Evolutionary conservation across 2,329 filamentous ascomycete species (phyloP).

Genomic region (Pseudogymnoascus sp.): DNA sequence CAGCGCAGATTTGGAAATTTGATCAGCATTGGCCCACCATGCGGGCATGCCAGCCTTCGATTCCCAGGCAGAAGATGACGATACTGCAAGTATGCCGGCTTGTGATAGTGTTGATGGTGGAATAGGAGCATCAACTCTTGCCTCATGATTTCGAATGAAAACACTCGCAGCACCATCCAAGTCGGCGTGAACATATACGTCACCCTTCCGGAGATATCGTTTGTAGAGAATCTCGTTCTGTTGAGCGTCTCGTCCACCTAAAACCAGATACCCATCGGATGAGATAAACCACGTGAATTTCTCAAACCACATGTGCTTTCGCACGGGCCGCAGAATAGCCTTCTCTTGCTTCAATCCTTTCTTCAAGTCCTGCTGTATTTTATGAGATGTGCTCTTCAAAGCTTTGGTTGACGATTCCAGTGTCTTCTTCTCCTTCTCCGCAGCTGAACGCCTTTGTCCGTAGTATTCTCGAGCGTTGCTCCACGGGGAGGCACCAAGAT

Average conservation of each 20-base stretch:
- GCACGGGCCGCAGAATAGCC: conserved; percentile 71
- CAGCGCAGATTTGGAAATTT: conserved; percentile 78
- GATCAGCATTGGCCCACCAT: conserved; percentile 88
- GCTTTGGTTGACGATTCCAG: conserved; percentile 72
- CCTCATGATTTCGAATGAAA: conserved; percentile 80
- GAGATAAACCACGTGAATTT: conserved; percentile 96
- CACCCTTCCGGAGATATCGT: conserved; percentile 76
- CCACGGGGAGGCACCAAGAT: conserved; percentile 75
- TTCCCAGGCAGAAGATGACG: conserved; percentile 87
- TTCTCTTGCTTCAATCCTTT: conserved; percentile 89
- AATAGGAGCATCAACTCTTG: conserved; percentile 73
- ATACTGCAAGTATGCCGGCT: conserved; percentile 77
- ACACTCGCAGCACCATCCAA: conserved; percentile 76
- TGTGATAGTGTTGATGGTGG: conserved; percentile 87
- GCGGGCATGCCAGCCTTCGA: conserved; percentile 92
- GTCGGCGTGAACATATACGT: conserved; percentile 88
- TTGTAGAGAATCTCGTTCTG: conserved; percentile 92
- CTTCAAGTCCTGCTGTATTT: conserved; percentile 78
- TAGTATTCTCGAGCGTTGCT: conserved; percentile 89
- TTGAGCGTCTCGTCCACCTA: conserved; percentile 79
- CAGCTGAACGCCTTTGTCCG: conserved; percentile 76
- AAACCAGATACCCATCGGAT: conserved; percentile 86
- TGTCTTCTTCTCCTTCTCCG: conserved; percentile 81
- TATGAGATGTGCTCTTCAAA: conserved; percentile 81
- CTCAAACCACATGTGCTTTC: conserved; percentile 89